Conservation (phyloP, 805 yeast species). For the Yarrowia bubula region DNA sequence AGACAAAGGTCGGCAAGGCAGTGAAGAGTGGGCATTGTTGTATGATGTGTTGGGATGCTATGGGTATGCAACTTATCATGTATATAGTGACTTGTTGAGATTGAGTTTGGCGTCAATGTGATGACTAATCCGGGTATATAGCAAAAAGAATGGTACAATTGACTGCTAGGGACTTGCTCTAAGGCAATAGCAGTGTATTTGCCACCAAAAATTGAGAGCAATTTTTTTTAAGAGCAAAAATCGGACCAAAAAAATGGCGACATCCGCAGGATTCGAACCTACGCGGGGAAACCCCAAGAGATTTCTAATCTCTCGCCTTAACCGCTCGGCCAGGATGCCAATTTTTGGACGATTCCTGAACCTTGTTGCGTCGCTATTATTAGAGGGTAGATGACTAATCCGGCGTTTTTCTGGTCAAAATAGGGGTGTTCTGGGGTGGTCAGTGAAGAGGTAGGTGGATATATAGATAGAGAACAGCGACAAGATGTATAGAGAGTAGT, state of each 20-base stretch:
- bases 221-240: too few relatives aligned
- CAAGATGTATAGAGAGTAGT: too few relatives aligned
- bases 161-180: too few relatives aligned
- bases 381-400: background rate
- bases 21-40: conserved; percentile 43
- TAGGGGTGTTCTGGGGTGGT: too few relatives aligned
- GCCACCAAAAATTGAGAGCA: background rate
- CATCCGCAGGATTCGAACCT: conserved; percentile 28
- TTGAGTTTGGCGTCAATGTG: background rate
- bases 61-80: background rate
- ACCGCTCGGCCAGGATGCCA: conserved; percentile 28
- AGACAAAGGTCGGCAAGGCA: conserved; percentile 86
- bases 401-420: background rate
- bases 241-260: conserved; percentile 26
- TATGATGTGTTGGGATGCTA: conserved; percentile 21
- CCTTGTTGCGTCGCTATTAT: background rate
- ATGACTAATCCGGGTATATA: background rate
- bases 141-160: too few relatives aligned
- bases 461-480: too few relatives aligned
- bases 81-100: background rate
- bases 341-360: background rate
- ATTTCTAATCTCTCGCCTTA: conserved; percentile 27
- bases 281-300: conserved; percentile 28
- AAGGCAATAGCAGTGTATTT: too few relatives aligned
- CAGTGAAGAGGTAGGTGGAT: too few relatives aligned